phyloP scores from a whole-genome alignment of 805 yeast species.

The Dipodascus geniculatus region DNA sequence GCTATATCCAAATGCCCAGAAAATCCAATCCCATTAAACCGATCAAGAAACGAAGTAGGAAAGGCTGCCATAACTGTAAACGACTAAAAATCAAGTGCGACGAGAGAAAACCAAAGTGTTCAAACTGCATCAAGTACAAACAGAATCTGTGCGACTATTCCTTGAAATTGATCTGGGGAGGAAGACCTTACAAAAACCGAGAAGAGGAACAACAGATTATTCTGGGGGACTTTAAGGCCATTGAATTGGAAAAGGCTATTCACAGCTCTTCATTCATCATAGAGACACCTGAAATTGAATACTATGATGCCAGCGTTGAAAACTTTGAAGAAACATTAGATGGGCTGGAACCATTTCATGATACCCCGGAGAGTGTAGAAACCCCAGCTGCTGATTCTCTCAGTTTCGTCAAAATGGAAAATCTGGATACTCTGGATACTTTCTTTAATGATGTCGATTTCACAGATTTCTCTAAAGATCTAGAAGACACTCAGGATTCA shows the following conservation, averaged over 20 bases:
- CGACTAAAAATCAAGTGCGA: conserved; percentile 39
- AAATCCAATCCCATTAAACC: not conserved
- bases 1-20: not conserved
- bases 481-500: not conserved
- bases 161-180: conserved; percentile 61
- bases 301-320: not conserved
- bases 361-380: not conserved
- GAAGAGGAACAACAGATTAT: conserved; percentile 15
- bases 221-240: not conserved
- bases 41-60: conserved; percentile 15
- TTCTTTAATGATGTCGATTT: not conserved
- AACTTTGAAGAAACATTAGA: not conserved
- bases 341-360: not conserved
- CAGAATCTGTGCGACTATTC: conserved; percentile 47
- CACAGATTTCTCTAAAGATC: not conserved
- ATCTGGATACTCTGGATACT: not conserved
- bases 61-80: conserved; percentile 20
- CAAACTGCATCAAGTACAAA: conserved; percentile 37
- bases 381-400: not conserved
- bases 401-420: not conserved
- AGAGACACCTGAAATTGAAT: not conserved
- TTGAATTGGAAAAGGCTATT: not conserved
- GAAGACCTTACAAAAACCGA: conserved; percentile 47
- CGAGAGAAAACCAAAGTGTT: conserved; percentile 52
- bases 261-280: not conserved